Conservation (phyloP, 208 protist genomes). For the Endotrypanum monterogeii region DNA sequence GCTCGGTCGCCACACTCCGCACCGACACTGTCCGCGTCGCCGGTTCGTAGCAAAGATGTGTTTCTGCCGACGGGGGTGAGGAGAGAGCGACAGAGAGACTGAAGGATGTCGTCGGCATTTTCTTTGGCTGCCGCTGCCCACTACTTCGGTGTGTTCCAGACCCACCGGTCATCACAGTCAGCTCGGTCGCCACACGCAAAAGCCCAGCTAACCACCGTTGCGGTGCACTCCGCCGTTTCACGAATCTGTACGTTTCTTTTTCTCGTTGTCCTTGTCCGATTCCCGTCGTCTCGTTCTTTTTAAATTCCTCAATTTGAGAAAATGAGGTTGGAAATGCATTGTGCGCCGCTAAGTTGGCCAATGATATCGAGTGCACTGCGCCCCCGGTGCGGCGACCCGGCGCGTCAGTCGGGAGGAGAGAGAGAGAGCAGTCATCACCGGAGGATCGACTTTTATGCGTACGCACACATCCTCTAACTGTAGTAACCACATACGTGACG, state of each 20-base stretch:
- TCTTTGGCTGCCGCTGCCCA: neutral
- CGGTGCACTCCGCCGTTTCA: neutral
- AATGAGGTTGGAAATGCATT: neutral
- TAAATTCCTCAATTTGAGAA: neutral
- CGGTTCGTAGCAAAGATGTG: slow-evolving; percentile 22
- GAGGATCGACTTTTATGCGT: neutral
- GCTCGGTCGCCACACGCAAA: slow-evolving; percentile 5
- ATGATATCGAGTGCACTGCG: no score
- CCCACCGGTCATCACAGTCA: neutral
- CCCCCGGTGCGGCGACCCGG: neutral
- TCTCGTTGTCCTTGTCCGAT: neutral
- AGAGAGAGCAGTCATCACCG: neutral
- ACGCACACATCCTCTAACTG: neutral
- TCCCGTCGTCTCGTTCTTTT: neutral
- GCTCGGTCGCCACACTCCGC: neutral
- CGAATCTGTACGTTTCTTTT: neutral
- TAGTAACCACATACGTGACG: neutral
- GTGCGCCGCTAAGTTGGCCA: neutral
- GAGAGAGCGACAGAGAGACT: slow-evolving; percentile 19
- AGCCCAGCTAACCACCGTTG: slow-evolving; percentile 9
- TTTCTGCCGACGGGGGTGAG: slow-evolving; percentile 10
- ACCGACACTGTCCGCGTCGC: neutral
- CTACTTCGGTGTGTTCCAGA: neutral
- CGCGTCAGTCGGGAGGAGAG: neutral
- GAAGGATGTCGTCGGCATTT: slow-evolving; percentile 8